Evolutionary conservation across 768 basidiomycete species (phyloP), one percentile per base, ranked within the genome.

Genomic region (Mycena crocata): DNA sequence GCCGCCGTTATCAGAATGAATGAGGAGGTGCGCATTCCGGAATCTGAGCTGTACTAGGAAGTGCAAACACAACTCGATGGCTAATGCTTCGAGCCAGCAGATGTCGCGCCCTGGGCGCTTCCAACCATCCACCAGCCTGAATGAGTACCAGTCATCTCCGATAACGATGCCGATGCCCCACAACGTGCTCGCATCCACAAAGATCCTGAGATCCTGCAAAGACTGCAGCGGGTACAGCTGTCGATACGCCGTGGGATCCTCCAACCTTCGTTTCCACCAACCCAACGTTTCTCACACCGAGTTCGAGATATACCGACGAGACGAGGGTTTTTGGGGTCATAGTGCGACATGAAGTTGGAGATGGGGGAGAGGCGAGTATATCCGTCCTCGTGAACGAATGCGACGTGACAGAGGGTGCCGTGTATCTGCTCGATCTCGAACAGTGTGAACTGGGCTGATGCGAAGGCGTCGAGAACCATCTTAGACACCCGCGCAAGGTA

Each of bases 81-180:
- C 54, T 12, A 51, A 13, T 3, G 50, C 50, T 17, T 51, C 50
- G 8, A 51, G 50, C 50, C 32, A 51, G 50, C 54, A 56, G n/a
- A 56, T 56, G 21, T 46, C 32, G 7, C 9, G 2, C 3, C 54
- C 54, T 21, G 23, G 24, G 3, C 2, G 6, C 28, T 42, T 26
- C 54, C 54, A 56, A 26, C 21, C 13, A 6, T 2, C 14, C 8
- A 26, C 17, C 10, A 56, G 37, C 24, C 30, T n/a, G 54, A 40
- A 42, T 5, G 54, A 26, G 31, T 56, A 56, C 54, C 54, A 56
- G 6, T 2, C 5, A 1, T 21, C 5, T 2, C 37, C 54, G 10
- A 56, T 56, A 21, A 56, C 26, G 13, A 56, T 40, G 14, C 54
- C 39, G 19, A 56, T 19, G 15, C 54, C 54, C 54, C 54, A 56